Evolutionary conservation across 2,329 filamentous ascomycete species (phyloP).

Genomic region (Aspergillus fumigatiaffinis): DNA sequence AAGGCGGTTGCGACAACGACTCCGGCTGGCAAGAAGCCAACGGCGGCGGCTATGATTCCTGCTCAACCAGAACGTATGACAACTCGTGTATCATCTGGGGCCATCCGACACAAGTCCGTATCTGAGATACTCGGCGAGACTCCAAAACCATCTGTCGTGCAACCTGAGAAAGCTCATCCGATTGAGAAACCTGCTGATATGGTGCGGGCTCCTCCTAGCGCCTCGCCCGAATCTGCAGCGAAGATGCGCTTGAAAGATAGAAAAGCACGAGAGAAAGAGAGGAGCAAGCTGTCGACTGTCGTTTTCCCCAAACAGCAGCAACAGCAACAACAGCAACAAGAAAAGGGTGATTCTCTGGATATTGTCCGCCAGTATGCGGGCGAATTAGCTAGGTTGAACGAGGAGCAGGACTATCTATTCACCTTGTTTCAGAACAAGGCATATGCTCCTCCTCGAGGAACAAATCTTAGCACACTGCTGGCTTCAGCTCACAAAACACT

Average conservation of each 20-base stretch:
- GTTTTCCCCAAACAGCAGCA: slow-evolving; percentile 68
- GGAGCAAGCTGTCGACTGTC: slow-evolving; percentile 67
- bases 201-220: slow-evolving; percentile 8
- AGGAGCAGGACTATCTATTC: slow-evolving; percentile 58
- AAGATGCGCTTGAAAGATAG: slow-evolving; percentile 45
- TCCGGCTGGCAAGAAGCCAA: slow-evolving; percentile 24
- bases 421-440: slow-evolving; percentile 61
- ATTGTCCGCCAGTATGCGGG: slow-evolving; percentile 42
- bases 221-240: slow-evolving; percentile 30
- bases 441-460: slow-evolving; percentile 51
- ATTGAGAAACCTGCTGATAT: slow-evolving; percentile 32
- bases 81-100: slow-evolving; percentile 66
- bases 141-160: slow-evolving; percentile 37
- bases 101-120: slow-evolving; percentile 67
- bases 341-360: slow-evolving; percentile 42
- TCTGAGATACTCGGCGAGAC: slow-evolving; percentile 66
- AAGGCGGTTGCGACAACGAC: slow-evolving; percentile 12
- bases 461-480: slow-evolving; percentile 65
- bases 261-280: slow-evolving; percentile 56
- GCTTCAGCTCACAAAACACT: slow-evolving; percentile 84
- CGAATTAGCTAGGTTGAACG: slow-evolving; percentile 42
- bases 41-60: slow-evolving; percentile 22
- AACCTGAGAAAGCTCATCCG: slow-evolving; percentile 33
- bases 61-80: slow-evolving; percentile 56
- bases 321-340: slow-evolving; percentile 46